phyloP scores from a whole-genome alignment of 2,329 filamentous ascomycete species.

The Phialophora verrucosa region DNA sequence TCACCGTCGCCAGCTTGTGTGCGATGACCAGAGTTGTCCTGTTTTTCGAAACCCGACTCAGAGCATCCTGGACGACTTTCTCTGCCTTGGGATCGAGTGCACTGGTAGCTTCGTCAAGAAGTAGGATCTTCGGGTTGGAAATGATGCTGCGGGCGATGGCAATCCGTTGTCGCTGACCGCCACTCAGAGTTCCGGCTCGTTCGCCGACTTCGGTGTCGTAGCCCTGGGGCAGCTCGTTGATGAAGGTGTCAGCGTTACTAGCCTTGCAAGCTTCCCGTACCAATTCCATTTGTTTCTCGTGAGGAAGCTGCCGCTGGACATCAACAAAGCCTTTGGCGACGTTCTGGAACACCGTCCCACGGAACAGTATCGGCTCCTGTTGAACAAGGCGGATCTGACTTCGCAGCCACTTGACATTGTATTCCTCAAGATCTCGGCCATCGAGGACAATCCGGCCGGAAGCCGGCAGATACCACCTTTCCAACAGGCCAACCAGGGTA shows the following conservation, averaged over 20 bases:
- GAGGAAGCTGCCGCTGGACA: conserved; percentile 42
- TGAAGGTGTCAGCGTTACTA: conserved; percentile 72
- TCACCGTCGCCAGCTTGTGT: conserved; percentile 72
- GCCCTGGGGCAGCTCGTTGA: conserved; percentile 68
- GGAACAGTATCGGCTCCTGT: conserved; percentile 72
- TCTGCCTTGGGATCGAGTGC: conserved; percentile 65
- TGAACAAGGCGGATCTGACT: conserved; percentile 67
- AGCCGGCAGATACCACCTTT: conserved; percentile 50
- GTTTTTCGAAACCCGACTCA: conserved; percentile 61
- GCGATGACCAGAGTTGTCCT: conserved; percentile 78
- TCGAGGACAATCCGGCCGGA: conserved; percentile 61
- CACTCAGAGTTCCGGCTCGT: conserved; percentile 75
- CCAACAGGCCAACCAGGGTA: conserved; percentile 51
- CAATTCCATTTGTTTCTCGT: conserved; percentile 38
- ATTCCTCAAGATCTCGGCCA: conserved; percentile 58
- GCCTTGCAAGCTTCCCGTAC: conserved; percentile 68
- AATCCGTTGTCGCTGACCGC: conserved; percentile 80
- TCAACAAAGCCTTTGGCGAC: conserved; percentile 62
- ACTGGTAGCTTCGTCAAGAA: conserved; percentile 78
- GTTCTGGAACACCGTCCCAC: conserved; percentile 67
- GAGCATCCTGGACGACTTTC: conserved; percentile 59
- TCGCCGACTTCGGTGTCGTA: conserved; percentile 80
- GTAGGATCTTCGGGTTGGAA: conserved; percentile 67
- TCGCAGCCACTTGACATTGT: conserved; percentile 67
- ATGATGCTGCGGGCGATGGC: conserved; percentile 75